Conservation (phyloP, 225 moss, liverwort and hornwort genomes). For the Thuidium tamariscinum region DNA sequence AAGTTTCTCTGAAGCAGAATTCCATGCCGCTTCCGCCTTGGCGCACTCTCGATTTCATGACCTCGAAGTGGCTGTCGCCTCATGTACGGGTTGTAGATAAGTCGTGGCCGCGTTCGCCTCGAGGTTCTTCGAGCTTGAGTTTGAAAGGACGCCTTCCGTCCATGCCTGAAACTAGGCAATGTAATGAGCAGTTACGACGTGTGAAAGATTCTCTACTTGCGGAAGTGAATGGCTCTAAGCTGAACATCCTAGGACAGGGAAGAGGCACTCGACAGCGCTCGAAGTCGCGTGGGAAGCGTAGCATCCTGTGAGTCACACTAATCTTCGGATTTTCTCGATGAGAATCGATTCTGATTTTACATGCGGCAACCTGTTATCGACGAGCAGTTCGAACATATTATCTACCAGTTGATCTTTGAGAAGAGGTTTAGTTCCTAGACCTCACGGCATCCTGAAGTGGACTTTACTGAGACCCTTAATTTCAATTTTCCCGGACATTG, state of each 20-base stretch:
- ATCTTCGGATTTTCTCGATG: conserved; percentile 1
- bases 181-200: conserved; percentile 47
- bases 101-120: neutral
- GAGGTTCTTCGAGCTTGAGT: conserved; percentile 27
- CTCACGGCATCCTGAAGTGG: conserved; percentile 14
- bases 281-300: conserved; percentile 16
- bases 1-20: conserved; percentile 49
- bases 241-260: conserved; percentile 8
- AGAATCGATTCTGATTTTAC: neutral
- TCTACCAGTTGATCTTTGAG: neutral
- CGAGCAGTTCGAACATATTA: conserved; percentile 2
- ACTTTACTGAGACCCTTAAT: conserved; percentile 3
- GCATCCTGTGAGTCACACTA: neutral
- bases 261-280: neutral
- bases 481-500: conserved; percentile 4
- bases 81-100: conserved; percentile 27
- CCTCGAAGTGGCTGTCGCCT: conserved; percentile 58
- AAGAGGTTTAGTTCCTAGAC: conserved; percentile 16
- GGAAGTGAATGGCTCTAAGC: conserved; percentile 35
- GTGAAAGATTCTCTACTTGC: conserved; percentile 39
- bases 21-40: conserved; percentile 73
- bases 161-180: conserved; percentile 36
- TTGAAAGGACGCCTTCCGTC: conserved; percentile 25
- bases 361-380: conserved; percentile 7
- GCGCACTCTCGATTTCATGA: conserved; percentile 72